A percentile compares a stretch with the other conserved stretches of the same genome.
Evolutionary conservation across 1,139 yeast species (phyloP).

Genomic region (Pichia sp.): DNA sequence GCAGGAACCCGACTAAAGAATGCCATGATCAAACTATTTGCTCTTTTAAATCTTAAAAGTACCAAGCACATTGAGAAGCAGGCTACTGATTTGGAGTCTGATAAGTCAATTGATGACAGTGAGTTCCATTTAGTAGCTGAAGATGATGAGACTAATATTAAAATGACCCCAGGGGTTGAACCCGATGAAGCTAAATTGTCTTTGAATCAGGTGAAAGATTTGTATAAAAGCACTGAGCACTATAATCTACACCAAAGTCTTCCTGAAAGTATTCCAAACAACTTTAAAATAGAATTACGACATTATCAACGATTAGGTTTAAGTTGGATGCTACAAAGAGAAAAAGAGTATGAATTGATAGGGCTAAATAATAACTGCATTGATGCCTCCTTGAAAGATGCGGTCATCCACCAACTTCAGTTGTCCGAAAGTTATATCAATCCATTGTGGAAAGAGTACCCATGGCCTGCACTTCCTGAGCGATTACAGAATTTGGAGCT

Average conservation of each 20-base stretch:
- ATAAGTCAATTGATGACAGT: background rate
- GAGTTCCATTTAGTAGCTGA: background rate
- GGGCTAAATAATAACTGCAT: slow-evolving; percentile 27
- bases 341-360: slow-evolving; percentile 42
- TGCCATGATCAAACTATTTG: slow-evolving; percentile 11
- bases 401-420: slow-evolving; percentile 13
- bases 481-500: slow-evolving; percentile 2
- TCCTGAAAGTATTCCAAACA: slow-evolving; percentile 59
- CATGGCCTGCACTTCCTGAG: slow-evolving; percentile 51
- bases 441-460: slow-evolving; percentile 78
- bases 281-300: slow-evolving; percentile 52
- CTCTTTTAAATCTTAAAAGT: slow-evolving; percentile 5
- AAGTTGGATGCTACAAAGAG: slow-evolving; percentile 73
- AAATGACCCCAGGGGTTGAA: background rate
- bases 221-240: slow-evolving; percentile 62
- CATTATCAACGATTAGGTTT: slow-evolving; percentile 75
- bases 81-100: background rate
- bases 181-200: slow-evolving; percentile 23
- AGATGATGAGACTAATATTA: background rate
- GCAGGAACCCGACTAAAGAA: slow-evolving; percentile 15
- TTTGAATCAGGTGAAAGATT: slow-evolving; percentile 61
- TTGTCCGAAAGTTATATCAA: slow-evolving; percentile 51
- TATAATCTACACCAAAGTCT: slow-evolving; percentile 38
- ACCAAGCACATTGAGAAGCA: background rate
- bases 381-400: slow-evolving; percentile 20